Base-by-base conservation (phyloP, 495 filamentous ascomycete species). In the Articulospora tetracladia region DNA sequence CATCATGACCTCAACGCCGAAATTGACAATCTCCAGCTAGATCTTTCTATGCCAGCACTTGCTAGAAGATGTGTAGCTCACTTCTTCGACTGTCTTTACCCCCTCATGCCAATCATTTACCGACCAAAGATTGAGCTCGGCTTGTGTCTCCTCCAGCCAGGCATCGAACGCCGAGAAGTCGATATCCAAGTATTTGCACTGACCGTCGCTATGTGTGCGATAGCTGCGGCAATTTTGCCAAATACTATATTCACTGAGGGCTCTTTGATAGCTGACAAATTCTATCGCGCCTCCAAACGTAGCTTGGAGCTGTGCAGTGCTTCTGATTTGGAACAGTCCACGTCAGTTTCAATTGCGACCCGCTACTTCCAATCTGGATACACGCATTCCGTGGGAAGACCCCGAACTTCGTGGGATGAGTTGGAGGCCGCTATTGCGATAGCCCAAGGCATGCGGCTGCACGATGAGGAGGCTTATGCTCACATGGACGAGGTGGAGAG, bases 371-470 rank as follows among this genome's bases (percentile, higher is more conserved):
- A 48, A 48, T 48, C 44, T 20, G 44, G 44, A 6, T 48, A 48
- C 22, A 48, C 44, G 7, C 44, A 53, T 27, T 26, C 49, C 13
- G 26, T 53, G 23, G 49, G 49, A 53, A 6, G 8, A 53, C 22
- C 49, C 11, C 49, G 26, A 30, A 55, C 67, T 39, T 19, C 44
- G 19, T 48, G 15, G 15, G 44, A 48, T n/a, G 44, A 48, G n/a
- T 48, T 48, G n/a, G 44, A 48, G 19, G 7, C 44, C n/a, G 44
- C 44, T 8, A 48, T 48, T 10, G 44, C 15, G 7, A 48, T 72
- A 49, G 70, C 69, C 1, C 67, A 69, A 48, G 65, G 64, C 6
- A 67, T 72, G 65, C 67, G 70, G 19, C 62, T 72, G 56, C 63
- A 72, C 41, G 67, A 71, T 20, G 70, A 72, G 53, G 50, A 59